phyloP scores from a whole-genome alignment of 1,284 basidiomycete species.

The Leccinum cinnamomeum region DNA sequence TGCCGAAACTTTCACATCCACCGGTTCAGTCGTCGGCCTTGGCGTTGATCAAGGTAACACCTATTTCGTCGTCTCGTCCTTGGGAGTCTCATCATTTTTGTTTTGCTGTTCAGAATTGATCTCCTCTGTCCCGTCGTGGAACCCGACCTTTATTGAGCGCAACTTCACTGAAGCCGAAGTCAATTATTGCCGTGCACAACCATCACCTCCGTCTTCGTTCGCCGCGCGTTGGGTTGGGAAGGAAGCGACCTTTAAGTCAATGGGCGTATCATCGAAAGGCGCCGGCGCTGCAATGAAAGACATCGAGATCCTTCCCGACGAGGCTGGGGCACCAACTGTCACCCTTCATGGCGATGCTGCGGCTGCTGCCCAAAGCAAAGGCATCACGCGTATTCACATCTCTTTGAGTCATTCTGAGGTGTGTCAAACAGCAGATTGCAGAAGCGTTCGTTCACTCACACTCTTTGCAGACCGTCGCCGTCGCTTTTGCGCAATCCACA shows the following conservation, averaged over 20 bases:
- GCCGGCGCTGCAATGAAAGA: constrained; percentile 93
- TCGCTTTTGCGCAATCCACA: constrained; percentile 78
- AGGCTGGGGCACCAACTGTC: constrained; percentile 70
- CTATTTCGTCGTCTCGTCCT: constrained; percentile 1
- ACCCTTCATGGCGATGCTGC: constrained; percentile 83
- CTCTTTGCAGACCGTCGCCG: constrained; percentile 62
- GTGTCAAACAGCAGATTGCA: constrained; percentile 31
- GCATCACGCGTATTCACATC: constrained; percentile 74
- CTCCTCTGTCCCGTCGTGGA: constrained; percentile 86
- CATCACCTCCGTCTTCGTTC: constrained; percentile 87
- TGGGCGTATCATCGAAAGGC: constrained; percentile 88
- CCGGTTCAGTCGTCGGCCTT: constrained; percentile 59
- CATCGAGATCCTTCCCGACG: constrained; percentile 88
- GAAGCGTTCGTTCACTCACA: constrained; percentile 14
- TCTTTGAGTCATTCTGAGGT: constrained; percentile 93
- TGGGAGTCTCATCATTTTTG: constrained; percentile 11
- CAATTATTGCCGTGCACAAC: constrained; percentile 84
- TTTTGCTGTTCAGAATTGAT: constrained; percentile 74
- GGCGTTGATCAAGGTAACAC: constrained; percentile 81
- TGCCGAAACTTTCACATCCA: constrained; percentile 50
- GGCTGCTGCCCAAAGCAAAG: constrained; percentile 70
- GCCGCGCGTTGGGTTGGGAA: constrained; percentile 97
- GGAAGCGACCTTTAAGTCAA: constrained; percentile 98
- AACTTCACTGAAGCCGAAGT: constrained; percentile 95
- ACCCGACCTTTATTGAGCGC: constrained; percentile 84